Conservation (phyloP, 2,329 filamentous ascomycete genomes). For the Xylariaceae sp. region DNA sequence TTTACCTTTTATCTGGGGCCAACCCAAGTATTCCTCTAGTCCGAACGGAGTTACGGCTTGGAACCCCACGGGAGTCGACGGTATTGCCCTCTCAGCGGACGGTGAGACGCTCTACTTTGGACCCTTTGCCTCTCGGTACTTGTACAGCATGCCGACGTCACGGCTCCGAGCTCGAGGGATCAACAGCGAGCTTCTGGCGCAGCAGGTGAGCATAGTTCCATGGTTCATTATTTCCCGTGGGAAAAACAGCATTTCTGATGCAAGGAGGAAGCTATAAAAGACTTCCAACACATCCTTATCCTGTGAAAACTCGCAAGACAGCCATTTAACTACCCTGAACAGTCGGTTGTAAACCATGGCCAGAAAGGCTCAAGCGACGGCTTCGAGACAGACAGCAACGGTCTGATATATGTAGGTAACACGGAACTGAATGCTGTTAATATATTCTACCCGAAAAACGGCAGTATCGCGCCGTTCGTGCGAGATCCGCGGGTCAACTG, state of each 20-base stretch:
- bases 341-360: slow-evolving; percentile 38
- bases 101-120: slow-evolving; percentile 45
- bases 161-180: slow-evolving; percentile 36
- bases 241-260: too few species aligned
- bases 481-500: slow-evolving; percentile 41
- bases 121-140: slow-evolving; percentile 38
- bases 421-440: slow-evolving; percentile 46
- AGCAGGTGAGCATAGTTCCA: slow-evolving; percentile 6
- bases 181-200: slow-evolving; percentile 35
- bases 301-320: too few species aligned
- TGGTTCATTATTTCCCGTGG: not conserved
- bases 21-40: slow-evolving; percentile 40
- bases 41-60: slow-evolving; percentile 34
- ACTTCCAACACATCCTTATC: too few species aligned
- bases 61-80: slow-evolving; percentile 44
- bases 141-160: slow-evolving; percentile 39
- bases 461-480: slow-evolving; percentile 39
- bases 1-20: slow-evolving; percentile 45
- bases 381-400: slow-evolving; percentile 48
- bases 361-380: slow-evolving; percentile 50
- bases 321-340: slow-evolving; percentile 32
- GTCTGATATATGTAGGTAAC: slow-evolving; percentile 45
- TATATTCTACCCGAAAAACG: slow-evolving; percentile 38
- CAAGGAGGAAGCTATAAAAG: too few species aligned
- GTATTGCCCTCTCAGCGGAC: slow-evolving; percentile 47